Evolutionary conservation across 441 rosid species (phyloP).

Genomic region (Gossypium davidsonii): DNA sequence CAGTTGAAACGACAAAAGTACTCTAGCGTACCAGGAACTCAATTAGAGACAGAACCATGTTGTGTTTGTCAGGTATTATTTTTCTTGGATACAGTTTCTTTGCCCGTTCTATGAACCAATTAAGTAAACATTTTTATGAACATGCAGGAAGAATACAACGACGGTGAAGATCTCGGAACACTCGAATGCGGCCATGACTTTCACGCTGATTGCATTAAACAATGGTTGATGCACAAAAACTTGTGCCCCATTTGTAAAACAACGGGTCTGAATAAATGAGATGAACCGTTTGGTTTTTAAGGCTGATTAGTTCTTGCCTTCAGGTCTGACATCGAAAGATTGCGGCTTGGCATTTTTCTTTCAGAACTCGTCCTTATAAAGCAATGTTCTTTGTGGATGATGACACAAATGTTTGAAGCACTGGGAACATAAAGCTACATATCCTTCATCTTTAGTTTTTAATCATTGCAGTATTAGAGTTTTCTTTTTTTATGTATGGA

Average conservation of each 20-base stretch:
- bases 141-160: slow-evolving; percentile 65
- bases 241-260: slow-evolving; percentile 65
- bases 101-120: neutral
- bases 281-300: slow-evolving; percentile 1
- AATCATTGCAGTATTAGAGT: too few species aligned
- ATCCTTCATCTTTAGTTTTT: too few species aligned
- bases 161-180: slow-evolving; percentile 63
- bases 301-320: slow-evolving; percentile 3
- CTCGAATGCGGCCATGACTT: slow-evolving; percentile 75
- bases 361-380: too few species aligned
- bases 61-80: slow-evolving; percentile 72
- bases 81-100: neutral
- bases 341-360: neutral
- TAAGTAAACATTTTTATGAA: neutral
- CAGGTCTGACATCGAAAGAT: neutral
- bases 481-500: too few species aligned
- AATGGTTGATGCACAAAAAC: slow-evolving; percentile 68
- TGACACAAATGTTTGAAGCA: too few species aligned
- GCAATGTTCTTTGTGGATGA: too few species aligned
- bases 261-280: slow-evolving; percentile 33
- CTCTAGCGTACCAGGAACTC: slow-evolving; percentile 10
- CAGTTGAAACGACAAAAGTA: slow-evolving; percentile 41
- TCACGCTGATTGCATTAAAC: slow-evolving; percentile 59
- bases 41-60: slow-evolving; percentile 66
- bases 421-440: too few species aligned